Conservation (phyloP, 2,329 filamentous ascomycete species). For the Rhinocladiella mackenziei region DNA sequence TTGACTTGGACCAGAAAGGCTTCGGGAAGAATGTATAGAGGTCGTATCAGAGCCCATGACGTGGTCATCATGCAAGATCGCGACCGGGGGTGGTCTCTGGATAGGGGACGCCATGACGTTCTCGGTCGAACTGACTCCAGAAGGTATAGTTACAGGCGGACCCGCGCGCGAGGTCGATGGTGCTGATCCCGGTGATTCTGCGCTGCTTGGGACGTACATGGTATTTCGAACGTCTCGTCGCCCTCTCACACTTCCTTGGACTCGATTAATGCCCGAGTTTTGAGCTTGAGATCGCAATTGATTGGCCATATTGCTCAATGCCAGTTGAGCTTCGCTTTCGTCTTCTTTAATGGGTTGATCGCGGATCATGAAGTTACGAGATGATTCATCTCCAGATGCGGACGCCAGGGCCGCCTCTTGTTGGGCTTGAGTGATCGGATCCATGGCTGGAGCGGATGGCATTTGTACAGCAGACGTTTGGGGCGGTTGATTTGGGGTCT, state of each 20-base stretch:
- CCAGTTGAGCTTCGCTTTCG: conserved; percentile 46
- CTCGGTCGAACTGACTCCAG: conserved; percentile 36
- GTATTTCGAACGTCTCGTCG: conserved; percentile 90
- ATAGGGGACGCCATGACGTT: conserved; percentile 25
- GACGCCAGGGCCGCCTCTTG: conserved; percentile 38
- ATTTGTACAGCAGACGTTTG: conserved; percentile 11
- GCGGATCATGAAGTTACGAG: conserved; percentile 46
- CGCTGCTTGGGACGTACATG: conserved; percentile 64
- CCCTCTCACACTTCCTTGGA: conserved; percentile 73
- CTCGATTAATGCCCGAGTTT: conserved; percentile 57
- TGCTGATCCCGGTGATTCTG: conserved; percentile 27
- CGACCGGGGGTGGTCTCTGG: conserved; percentile 40
- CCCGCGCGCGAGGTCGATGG: conserved; percentile 23
- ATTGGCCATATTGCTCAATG: conserved; percentile 48
- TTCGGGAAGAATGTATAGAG: conserved; percentile 81
- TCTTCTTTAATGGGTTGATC: conserved; percentile 50
- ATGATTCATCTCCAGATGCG: conserved; percentile 37
- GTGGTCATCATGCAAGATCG: conserved; percentile 59
- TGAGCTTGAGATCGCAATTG: conserved; percentile 48
- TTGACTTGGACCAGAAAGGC: conserved; percentile 62
- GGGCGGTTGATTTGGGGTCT: conserved; percentile 9
- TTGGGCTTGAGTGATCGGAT: conserved; percentile 30
- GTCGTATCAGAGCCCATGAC: conserved; percentile 72
- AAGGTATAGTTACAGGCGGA: conserved; percentile 24
- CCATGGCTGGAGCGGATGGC: conserved; percentile 8